These are phyloP conservation scores for Antonospora locustae DNA, from an alignment of 371 early-diverging fungal genomes.

Conservation along the genomic window DNA sequence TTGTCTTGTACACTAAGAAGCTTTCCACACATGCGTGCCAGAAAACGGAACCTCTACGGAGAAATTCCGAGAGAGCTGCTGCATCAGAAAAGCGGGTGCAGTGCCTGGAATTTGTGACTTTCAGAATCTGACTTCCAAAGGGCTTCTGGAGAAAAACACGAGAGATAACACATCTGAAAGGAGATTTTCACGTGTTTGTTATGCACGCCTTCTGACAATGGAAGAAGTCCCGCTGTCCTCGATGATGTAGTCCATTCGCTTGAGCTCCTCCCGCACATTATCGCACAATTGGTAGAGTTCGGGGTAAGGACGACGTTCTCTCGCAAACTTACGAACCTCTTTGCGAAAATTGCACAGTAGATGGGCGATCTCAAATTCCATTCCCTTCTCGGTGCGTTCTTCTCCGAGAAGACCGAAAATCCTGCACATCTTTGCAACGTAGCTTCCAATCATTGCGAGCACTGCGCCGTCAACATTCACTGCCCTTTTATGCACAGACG, in stretches of 20 bases:
- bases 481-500: conserved; percentile 58
- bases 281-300: conserved; percentile 47
- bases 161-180: no score
- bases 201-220: conserved; percentile 28
- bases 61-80: no score
- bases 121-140: no score
- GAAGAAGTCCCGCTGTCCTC: conserved; percentile 44
- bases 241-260: conserved; percentile 42
- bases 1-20: no score
- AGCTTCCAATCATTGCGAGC: conserved; percentile 17
- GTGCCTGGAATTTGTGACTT: no score
- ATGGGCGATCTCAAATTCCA: conserved; percentile 13
- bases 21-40: conserved; percentile 73
- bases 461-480: not conserved
- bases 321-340: conserved; percentile 36
- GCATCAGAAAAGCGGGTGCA: no score
- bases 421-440: conserved; percentile 29
- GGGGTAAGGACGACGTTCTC: conserved; percentile 12
- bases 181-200: no score
- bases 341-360: conserved; percentile 43
- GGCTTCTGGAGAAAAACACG: no score
- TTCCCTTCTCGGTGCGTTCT: not conserved
- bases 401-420: conserved; percentile 30
- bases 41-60: conserved; percentile 84
- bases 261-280: conserved; percentile 39